Conservation (phyloP, 1,284 basidiomycete species). For the Trametes pubescens region DNA sequence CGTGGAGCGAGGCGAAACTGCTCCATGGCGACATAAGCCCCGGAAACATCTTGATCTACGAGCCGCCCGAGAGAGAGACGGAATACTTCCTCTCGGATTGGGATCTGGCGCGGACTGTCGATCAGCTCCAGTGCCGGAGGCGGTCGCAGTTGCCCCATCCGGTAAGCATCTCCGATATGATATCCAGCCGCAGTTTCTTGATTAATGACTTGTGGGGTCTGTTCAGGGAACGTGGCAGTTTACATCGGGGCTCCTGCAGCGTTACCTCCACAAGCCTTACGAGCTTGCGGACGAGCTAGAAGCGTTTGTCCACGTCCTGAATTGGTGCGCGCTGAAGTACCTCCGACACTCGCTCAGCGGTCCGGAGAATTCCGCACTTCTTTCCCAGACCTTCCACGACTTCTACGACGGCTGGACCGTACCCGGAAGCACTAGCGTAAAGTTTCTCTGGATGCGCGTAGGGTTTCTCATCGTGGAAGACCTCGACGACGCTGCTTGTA, state of each 20-base stretch:
- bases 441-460: too few species aligned
- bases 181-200: neutral
- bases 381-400: too few species aligned
- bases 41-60: neutral
- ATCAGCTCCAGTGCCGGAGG: neutral
- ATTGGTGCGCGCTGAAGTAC: constrained; percentile 12
- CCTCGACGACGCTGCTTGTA: too few species aligned
- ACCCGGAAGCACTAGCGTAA: too few species aligned
- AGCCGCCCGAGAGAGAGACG: neutral
- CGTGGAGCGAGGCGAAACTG: neutral
- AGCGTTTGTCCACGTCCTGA: constrained; percentile 22
- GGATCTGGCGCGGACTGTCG: neutral
- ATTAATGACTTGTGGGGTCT: neutral
- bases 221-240: neutral
- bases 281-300: constrained; percentile 27
- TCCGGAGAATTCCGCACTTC: too few species aligned
- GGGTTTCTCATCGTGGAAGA: too few species aligned
- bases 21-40: neutral
- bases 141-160: neutral
- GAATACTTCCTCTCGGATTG: neutral
- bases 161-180: neutral
- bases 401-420: too few species aligned
- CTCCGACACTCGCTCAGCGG: neutral
- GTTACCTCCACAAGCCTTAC: constrained; percentile 17
- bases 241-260: neutral